Evolutionary conservation across 1,284 basidiomycete species (phyloP).

Genomic region (Mycosarcoma maydis): DNA sequence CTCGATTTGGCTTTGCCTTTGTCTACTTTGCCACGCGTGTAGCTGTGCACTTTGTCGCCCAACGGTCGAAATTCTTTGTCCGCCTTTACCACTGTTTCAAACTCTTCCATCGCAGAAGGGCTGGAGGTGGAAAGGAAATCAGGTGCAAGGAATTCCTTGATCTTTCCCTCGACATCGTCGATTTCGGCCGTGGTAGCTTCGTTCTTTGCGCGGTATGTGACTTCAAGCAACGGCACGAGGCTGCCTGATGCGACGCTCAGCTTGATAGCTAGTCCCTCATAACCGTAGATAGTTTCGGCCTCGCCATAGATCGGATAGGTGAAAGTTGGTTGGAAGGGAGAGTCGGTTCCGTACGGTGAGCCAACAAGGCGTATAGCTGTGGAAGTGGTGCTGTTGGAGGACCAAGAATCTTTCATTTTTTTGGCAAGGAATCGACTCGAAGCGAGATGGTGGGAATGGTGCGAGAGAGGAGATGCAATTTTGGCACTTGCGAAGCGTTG

Average conservation of each 20-base stretch:
- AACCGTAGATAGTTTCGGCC: constrained; percentile 95
- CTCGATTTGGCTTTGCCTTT: constrained; percentile 71
- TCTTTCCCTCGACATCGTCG: constrained; percentile 83
- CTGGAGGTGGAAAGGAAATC: constrained; percentile 67
- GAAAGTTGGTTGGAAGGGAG: constrained; percentile 57
- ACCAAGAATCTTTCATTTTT: constrained; percentile 51
- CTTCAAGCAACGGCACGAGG: constrained; percentile 70
- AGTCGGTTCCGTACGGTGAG: constrained; percentile 36
- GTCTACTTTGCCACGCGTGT: constrained; percentile 70
- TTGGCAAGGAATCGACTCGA: too few relatives aligned
- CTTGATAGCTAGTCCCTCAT: constrained; percentile 74
- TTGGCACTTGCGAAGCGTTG: too few relatives aligned
- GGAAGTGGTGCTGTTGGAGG: constrained; percentile 55
- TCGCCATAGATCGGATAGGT: constrained; percentile 78
- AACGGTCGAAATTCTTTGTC: constrained; percentile 76
- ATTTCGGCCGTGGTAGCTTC: constrained; percentile 73
- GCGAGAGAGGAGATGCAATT: too few relatives aligned
- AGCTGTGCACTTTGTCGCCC: constrained; percentile 80
- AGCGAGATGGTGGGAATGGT: too few relatives aligned
- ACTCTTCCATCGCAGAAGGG: constrained; percentile 69
- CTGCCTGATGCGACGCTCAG: constrained; percentile 88
- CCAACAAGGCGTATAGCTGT: constrained; percentile 53
- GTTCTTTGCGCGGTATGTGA: constrained; percentile 59
- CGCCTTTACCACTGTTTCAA: constrained; percentile 72
- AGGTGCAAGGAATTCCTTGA: constrained; percentile 81